Evolutionary conservation across 2,329 filamentous ascomycete genomes (phyloP).

Genomic region (Nemania serpens): DNA sequence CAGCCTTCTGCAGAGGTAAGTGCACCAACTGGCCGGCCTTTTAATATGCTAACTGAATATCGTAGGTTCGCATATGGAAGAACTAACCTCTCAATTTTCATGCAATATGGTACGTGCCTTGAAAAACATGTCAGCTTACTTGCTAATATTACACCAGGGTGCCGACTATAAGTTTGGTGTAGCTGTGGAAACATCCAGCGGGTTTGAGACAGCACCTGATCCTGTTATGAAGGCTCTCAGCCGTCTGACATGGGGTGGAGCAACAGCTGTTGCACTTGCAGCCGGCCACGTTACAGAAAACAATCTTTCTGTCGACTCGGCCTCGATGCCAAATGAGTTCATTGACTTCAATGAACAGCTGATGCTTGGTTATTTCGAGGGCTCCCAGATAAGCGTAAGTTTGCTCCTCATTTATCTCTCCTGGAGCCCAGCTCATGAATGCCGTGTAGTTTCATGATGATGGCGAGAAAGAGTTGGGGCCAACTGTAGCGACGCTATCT

Average conservation of each 20-base stretch:
- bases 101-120: slow-evolving; percentile 54
- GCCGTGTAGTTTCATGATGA: slow-evolving; percentile 65
- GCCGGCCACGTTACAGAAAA: slow-evolving; percentile 24
- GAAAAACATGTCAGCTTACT: not conserved
- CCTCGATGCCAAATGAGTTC: slow-evolving; percentile 36
- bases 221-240: slow-evolving; percentile 56
- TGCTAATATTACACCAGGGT: slow-evolving; percentile 48
- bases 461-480: slow-evolving; percentile 65
- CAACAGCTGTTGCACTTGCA: slow-evolving; percentile 44
- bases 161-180: slow-evolving; percentile 71
- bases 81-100: slow-evolving; percentile 56
- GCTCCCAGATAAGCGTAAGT: slow-evolving; percentile 60
- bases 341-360: slow-evolving; percentile 67
- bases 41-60: slow-evolving; percentile 22
- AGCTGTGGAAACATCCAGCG: slow-evolving; percentile 50
- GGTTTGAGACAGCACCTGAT: slow-evolving; percentile 54
- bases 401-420: not conserved
- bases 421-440: not conserved
- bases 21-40: slow-evolving; percentile 31
- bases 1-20: slow-evolving; percentile 43
- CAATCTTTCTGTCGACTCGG: not conserved
- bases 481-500: slow-evolving; percentile 65
- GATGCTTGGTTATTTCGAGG: slow-evolving; percentile 65
- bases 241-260: slow-evolving; percentile 60
- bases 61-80: slow-evolving; percentile 45